These are phyloP conservation scores for Eimeria sp. DNA, from an alignment of 169 alveolate species.

Conservation along the genomic window DNA sequence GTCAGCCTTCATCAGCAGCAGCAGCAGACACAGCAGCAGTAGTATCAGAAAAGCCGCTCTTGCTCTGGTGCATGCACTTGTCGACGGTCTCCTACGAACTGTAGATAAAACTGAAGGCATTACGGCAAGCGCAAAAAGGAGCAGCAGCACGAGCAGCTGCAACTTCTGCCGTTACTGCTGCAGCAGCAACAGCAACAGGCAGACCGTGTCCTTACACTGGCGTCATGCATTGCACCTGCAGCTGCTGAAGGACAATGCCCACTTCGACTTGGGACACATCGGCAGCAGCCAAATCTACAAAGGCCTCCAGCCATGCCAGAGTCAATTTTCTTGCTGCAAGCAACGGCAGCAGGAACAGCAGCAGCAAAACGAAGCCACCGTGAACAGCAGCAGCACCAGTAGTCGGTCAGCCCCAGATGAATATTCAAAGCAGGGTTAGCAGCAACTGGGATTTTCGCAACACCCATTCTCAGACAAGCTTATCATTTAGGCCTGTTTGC, in stretches of 20 bases:
- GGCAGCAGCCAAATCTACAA: slow-evolving; percentile 6
- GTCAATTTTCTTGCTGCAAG: slow-evolving; percentile 2
- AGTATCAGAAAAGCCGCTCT: background rate
- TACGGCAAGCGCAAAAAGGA: background rate
- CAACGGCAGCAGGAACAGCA: slow-evolving; percentile 5
- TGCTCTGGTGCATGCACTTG: background rate
- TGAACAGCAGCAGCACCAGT: slow-evolving; percentile 15
- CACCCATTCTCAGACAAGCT: background rate
- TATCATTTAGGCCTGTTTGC: background rate
- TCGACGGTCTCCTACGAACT: background rate
- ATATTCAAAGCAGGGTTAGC: background rate
- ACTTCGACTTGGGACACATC: slow-evolving; percentile 6
- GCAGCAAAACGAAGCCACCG: slow-evolving; percentile 12
- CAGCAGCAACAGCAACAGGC: slow-evolving; percentile 17
- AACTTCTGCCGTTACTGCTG: background rate
- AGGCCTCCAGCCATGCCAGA: slow-evolving; percentile 24
- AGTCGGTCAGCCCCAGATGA: background rate
- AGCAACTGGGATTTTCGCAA: background rate
- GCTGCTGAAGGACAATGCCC: slow-evolving; percentile 44
- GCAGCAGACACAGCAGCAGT: background rate
- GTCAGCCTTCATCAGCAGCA: slow-evolving; percentile 44
- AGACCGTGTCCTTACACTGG: slow-evolving; percentile 9
- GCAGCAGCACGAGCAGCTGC: background rate
- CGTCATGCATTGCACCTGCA: slow-evolving; percentile 12
- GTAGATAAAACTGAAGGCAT: background rate